Evolutionary conservation across 192 early-diverging fungal genomes (phyloP).

Genomic region (Coemansia sp.): DNA sequence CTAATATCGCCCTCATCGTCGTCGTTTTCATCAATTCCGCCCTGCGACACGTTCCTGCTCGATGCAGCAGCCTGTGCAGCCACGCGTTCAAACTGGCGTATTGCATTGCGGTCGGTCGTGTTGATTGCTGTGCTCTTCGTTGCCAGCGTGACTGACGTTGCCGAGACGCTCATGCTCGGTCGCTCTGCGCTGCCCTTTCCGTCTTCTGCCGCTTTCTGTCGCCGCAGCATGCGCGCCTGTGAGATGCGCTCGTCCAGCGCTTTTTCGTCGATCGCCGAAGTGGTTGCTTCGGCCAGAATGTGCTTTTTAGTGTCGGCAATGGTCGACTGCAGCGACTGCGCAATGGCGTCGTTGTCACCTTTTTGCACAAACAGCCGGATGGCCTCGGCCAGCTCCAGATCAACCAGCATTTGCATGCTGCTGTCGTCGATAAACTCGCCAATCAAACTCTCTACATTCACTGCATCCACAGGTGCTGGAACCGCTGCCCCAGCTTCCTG

Average conservation of each 20-base stretch:
- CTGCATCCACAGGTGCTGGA: conserved; percentile 65
- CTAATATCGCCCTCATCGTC: neutral
- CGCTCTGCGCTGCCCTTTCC: conserved; percentile 16
- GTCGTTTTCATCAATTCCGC: neutral
- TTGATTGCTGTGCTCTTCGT: conserved; percentile 18
- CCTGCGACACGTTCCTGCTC: neutral
- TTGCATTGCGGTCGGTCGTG: conserved; percentile 25
- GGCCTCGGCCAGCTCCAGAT: conserved; percentile 72
- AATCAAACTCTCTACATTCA: conserved; percentile 75
- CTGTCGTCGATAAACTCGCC: conserved; percentile 68
- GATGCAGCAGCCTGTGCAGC: neutral
- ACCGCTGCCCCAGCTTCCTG: conserved; percentile 31
- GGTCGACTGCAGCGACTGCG: conserved; percentile 55
- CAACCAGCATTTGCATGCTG: conserved; percentile 68
- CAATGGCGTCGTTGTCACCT: conserved; percentile 80
- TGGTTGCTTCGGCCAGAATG: conserved; percentile 5
- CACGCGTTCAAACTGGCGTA: conserved; percentile 22
- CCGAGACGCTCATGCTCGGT: conserved; percentile 5
- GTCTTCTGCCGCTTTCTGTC: conserved; percentile 24
- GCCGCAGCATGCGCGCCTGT: conserved; percentile 11
- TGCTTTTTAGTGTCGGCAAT: conserved; percentile 35
- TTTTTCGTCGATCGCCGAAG: conserved; percentile 1
- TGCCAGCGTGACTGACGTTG: conserved; percentile 19
- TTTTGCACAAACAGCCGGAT: conserved; percentile 79
- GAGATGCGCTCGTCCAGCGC: conserved; percentile 17